Base-by-base conservation (phyloP, 352 stramenopile genomes). In the Globisporangium heterothallicum region DNA sequence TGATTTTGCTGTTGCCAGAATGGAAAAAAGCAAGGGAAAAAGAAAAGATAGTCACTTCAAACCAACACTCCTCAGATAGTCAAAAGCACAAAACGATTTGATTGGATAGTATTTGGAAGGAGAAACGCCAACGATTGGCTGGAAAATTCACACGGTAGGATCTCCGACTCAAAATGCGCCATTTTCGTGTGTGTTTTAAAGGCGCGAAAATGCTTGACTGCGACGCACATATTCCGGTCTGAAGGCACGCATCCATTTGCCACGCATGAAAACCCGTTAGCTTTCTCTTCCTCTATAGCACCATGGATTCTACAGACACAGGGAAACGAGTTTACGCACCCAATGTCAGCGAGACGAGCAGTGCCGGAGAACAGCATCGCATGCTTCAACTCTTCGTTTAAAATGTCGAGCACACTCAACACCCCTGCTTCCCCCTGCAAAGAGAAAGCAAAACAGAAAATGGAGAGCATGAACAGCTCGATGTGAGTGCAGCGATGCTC, bases 371-470 rank as follows among this genome's bases (percentile, higher is more conserved):
- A 92, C 2, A 90, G 64, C 94, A 98, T 98, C 3, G 88, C 83
- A 43, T 96, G 89, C 63, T 96, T 92, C 35, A 97, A 68, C 63
- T 98, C 94, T 19, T 80, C 82, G 58, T 94, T 92, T 14, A 98
- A 59, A 48, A 98, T 94, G 38, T 82, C 53, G 18, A 98, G 70
- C 55, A 98, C 74, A 43, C 88, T 82, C 19, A 74, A 58, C 6
- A 98, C 90, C 8, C 88, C 92, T 21, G 71, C 63, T 64, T 98
- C 70, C 25, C 96, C 82, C 78, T 89, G 42, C 6, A 38, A 6
- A 26, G 21, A 43, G 0, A 34, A 22, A 14, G 6, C 10, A n/a
- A 42, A n/a, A 42, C 26, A 24, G n/a, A n/a, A 21, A 35, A 22
- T 49, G 4, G 47, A 19, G 0, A 51, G 26, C 26, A 53, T 12